Conservation (phyloP, 495 filamentous ascomycete genomes). For the Trichoderma orchidacearum region DNA sequence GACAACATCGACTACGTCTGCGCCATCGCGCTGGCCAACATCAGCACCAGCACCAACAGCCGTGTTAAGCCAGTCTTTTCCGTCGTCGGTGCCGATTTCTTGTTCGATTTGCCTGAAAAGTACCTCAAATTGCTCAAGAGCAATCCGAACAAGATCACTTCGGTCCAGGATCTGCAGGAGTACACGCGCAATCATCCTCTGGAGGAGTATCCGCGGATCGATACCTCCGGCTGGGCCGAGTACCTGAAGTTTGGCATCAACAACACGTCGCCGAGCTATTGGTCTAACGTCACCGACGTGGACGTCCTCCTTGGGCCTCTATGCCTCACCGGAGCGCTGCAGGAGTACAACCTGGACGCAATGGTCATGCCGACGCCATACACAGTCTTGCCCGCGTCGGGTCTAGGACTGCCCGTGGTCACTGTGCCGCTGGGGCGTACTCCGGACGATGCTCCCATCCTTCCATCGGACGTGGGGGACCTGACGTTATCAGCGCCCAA, state of each 20-base stretch:
- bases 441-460: neutral
- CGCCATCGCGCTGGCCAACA: too few relatives aligned
- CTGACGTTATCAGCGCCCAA: constrained; percentile 6
- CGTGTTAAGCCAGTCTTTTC: neutral
- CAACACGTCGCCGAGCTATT: constrained; percentile 30
- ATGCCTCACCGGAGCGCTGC: constrained; percentile 18
- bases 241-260: constrained; percentile 15
- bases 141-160: constrained; percentile 33
- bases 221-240: constrained; percentile 23
- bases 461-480: constrained; percentile 3
- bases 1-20: neutral
- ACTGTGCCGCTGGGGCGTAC: constrained; percentile 28
- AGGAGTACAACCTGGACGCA: constrained; percentile 23
- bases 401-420: constrained; percentile 23
- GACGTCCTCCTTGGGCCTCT: constrained; percentile 12
- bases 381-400: constrained; percentile 10
- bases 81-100: constrained; percentile 24
- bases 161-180: constrained; percentile 12
- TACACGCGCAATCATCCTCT: constrained; percentile 15
- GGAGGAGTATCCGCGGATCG: constrained; percentile 15
- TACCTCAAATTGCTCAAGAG: constrained; percentile 31
- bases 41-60: too few relatives aligned
- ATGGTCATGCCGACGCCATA: constrained; percentile 24
- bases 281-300: constrained; percentile 23
- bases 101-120: constrained; percentile 17